Base-by-base conservation (phyloP, 306 rosid species). In the Malus sieversii region DNA sequence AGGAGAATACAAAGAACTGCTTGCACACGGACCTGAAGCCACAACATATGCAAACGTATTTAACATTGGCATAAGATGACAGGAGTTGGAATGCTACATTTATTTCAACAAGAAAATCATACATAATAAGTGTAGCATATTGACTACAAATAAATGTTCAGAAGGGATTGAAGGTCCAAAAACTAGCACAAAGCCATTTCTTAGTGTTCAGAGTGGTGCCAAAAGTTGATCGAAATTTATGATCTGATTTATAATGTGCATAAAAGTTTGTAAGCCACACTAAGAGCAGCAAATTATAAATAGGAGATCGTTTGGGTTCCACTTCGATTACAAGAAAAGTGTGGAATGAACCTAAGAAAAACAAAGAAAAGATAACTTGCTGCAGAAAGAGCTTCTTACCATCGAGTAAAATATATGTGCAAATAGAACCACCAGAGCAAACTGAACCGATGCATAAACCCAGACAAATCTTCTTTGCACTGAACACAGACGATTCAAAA, bases 331-430 rank as follows among this genome's bases (percentile, higher is more conserved):
- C 4, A 48, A 48, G 55, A 15, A 15, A 16, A 51, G 8, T 51
- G 55, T 8, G 8, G 20, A 4, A 44, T 44, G 29, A 73, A 29
- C 22, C 68, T 11, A 23, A 2, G 38, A 71, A 35, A 51, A 46
- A 60, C 15, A 52, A 79, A 30, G 44, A 33, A 71, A 14, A 58
- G 23, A 38, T 60, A 77, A 46, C 58, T 27, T 82, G 81, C 35
- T 61, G 7, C 61, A 77, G 60, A 25, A 55, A 65, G 51, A 58
- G 80, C 44, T 52, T 68, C 87, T 86, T 88, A 95, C 99, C 99
- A 90, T 29, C 29, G 92, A 66, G 86, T 95, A 92, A 84, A 95
- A 95, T 81, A 95, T 77, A 65, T 95, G 99, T 2, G 96, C 91
- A 73, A 90, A 95, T 77, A 92, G 72, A 74, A 92, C 97, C 88